Evolutionary conservation across 495 filamentous ascomycete species (phyloP), one percentile per base, ranked within the genome.

Genomic region (Polyplosphaeria fusca): DNA sequence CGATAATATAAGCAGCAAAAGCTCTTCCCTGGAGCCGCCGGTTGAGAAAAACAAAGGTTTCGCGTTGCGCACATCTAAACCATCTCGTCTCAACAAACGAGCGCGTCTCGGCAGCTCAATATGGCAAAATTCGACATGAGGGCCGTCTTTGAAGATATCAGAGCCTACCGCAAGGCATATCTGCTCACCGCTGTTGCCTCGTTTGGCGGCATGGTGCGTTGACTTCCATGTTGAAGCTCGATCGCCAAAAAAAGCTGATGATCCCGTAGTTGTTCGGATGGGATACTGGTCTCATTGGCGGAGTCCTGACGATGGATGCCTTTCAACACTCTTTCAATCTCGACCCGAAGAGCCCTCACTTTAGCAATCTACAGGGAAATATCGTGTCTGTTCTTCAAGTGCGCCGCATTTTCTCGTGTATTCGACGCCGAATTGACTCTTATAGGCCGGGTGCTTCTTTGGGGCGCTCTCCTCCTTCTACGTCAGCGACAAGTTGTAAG

Each of bases 331-430:
- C 55, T n/a, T 64, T 64, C 55, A 60, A 56, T 23, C 41, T 64
- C 11, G 44, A 64, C 22, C 42, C 45, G 45, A 52, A 47, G 22
- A 58, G 43, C 38, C 60, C 28, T 18, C n/a, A 52, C 27, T 64
- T 60, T 26, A 59, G 55, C 30, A 55, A 52, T 27, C 41, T 64
- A 13, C 61, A 64, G 47, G 61, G 61, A 16, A 83, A 83, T 47
- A 77, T 83, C 35, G 81, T 82, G 13, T 84, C 82, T 47, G 74
- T 86, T 25, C 71, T 86, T 20, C 82, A 81, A 39, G n/a, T n/a
- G n/a, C n/a, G n/a, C n/a, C n/a, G n/a, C n/a, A n/a, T n/a, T n/a
- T n/a, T n/a, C n/a, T n/a, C n/a, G n/a, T n/a, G n/a, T n/a, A n/a
- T n/a, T n/a, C n/a, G n/a, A 14, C 12, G 13, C 5, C 2, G 28